Percentiles rank a stretch among this genome's conserved stretches.
phyloP scores from a whole-genome alignment of 768 basidiomycete genomes.

The Tricholoma sp. region DNA sequence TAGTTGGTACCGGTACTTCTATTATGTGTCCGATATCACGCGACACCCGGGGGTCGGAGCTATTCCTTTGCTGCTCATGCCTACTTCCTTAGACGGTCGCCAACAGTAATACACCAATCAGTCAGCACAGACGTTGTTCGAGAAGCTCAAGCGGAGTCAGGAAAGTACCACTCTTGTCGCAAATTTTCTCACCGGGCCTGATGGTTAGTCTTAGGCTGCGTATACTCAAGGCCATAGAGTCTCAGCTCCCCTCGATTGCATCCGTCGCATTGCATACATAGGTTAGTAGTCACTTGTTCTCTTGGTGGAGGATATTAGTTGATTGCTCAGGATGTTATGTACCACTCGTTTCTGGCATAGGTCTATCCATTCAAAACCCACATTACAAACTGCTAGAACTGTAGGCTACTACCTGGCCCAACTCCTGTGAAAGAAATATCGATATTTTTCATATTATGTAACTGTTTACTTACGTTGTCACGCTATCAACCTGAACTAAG shows the following conservation, averaged over 20 bases:
- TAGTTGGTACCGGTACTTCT: conserved; percentile 1
- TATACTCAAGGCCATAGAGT: background rate
- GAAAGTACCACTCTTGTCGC: conserved; percentile 53
- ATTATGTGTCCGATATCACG: conserved; percentile 41
- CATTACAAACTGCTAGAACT: no score
- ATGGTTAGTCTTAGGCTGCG: background rate
- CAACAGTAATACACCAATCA: conserved; percentile 38
- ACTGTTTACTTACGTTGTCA: no score
- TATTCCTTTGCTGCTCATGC: conserved; percentile 41
- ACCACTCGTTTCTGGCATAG: no score
- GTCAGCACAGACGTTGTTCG: conserved; percentile 42
- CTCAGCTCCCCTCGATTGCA: background rate
- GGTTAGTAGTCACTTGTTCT: no score
- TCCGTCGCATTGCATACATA: no score
- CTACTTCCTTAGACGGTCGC: conserved; percentile 18
- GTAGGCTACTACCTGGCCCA: no score
- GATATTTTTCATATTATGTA: no score
- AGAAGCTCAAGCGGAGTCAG: conserved; percentile 46
- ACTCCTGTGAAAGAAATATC: no score
- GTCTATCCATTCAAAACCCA: no score
- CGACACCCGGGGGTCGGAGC: conserved; percentile 61
- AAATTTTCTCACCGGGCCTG: conserved; percentile 21
- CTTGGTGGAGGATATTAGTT: no score
- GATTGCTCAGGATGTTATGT: no score
- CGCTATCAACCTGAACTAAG: no score